Evolutionary conservation across 768 basidiomycete genomes (phyloP).

Genomic region (Boletellus ananas): DNA sequence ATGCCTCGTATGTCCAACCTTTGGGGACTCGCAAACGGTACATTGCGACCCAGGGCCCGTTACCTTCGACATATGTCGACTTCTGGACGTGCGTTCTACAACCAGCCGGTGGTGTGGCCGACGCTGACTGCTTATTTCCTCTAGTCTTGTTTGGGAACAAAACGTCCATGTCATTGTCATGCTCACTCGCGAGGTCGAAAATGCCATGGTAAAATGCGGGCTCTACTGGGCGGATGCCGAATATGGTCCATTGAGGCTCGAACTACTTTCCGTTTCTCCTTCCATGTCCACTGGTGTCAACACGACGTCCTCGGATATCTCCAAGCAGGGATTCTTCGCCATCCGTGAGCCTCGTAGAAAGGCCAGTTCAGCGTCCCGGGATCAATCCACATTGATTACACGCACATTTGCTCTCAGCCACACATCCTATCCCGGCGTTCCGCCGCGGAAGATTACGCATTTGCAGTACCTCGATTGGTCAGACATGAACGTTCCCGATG

Average conservation of each 20-base stretch:
- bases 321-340: slow-evolving; percentile 36
- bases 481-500: slow-evolving; percentile 91
- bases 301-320: slow-evolving; percentile 26
- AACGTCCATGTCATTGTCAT: slow-evolving; percentile 94
- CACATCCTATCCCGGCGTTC: slow-evolving; percentile 51
- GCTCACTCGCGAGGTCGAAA: slow-evolving; percentile 91
- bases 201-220: slow-evolving; percentile 85
- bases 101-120: background rate
- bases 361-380: slow-evolving; percentile 7
- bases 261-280: slow-evolving; percentile 46
- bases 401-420: slow-evolving; percentile 70
- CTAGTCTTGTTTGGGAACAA: slow-evolving; percentile 88
- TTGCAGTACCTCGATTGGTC: slow-evolving; percentile 95
- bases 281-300: slow-evolving; percentile 14
- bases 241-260: slow-evolving; percentile 71
- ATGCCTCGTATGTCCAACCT: slow-evolving; percentile 91
- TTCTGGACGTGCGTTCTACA: slow-evolving; percentile 83
- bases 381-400: slow-evolving; percentile 39
- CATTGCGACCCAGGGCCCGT: slow-evolving; percentile 94
- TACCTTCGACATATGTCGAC: slow-evolving; percentile 84
- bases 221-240: slow-evolving; percentile 74
- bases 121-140: slow-evolving; percentile 6
- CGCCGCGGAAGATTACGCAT: slow-evolving; percentile 71
- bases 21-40: slow-evolving; percentile 77
- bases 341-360: slow-evolving; percentile 22